phyloP scores from a whole-genome alignment of 768 basidiomycete genomes.

The Suillus tomentosus region DNA sequence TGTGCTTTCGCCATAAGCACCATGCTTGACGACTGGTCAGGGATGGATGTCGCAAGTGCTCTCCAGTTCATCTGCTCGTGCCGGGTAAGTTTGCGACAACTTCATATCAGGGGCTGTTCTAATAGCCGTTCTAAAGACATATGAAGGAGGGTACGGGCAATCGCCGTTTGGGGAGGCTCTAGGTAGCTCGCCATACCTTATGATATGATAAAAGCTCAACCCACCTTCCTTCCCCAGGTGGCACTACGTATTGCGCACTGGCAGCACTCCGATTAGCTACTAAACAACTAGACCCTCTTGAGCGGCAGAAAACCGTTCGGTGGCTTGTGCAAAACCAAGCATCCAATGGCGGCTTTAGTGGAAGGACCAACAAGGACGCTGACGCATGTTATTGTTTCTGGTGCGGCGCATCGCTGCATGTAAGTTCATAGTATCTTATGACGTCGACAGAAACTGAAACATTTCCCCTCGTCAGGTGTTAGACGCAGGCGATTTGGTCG shows the following conservation, averaged over 20 bases:
- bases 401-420: slow-evolving; percentile 81
- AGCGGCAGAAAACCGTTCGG: slow-evolving; percentile 58
- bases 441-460: background rate
- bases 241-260: slow-evolving; percentile 90
- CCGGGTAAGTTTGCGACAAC: slow-evolving; percentile 50
- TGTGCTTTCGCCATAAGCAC: slow-evolving; percentile 83
- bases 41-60: slow-evolving; percentile 62
- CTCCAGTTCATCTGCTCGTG: slow-evolving; percentile 68
- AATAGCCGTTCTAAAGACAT: slow-evolving; percentile 46
- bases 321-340: slow-evolving; percentile 79
- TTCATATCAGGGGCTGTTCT: background rate
- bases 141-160: slow-evolving; percentile 93
- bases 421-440: slow-evolving; percentile 35
- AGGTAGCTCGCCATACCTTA: slow-evolving; percentile 41
- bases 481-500: slow-evolving; percentile 56
- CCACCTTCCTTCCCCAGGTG: slow-evolving; percentile 51
- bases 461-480: slow-evolving; percentile 56
- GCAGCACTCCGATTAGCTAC: slow-evolving; percentile 67
- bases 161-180: slow-evolving; percentile 81
- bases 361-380: slow-evolving; percentile 82
- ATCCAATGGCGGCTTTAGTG: slow-evolving; percentile 76
- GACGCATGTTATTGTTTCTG: slow-evolving; percentile 99
- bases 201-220: background rate
- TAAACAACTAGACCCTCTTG: slow-evolving; percentile 31
- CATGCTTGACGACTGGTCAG: slow-evolving; percentile 81